Evolutionary conservation across 768 basidiomycete species (phyloP), one percentile per base, ranked within the genome.

Genomic region (Serendipita sp.): DNA sequence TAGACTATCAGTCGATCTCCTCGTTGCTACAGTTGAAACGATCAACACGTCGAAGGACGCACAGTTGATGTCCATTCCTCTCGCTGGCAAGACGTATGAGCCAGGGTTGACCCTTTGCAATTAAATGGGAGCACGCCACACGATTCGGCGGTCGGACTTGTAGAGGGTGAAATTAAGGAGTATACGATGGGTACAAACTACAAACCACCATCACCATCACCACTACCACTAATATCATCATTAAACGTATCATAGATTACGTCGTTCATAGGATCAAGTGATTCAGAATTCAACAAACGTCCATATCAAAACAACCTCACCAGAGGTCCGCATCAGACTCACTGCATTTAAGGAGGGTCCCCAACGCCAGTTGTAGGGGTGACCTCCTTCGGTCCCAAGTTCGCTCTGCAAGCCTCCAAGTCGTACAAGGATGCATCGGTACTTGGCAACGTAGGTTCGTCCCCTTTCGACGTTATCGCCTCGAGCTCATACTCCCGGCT

Each of bases 51-150:
- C 72, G n/a, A 77, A 82, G 64, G 78, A 79, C 69, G 72, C 77
- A 3, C 66, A 72, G n/a, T 75, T 77, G 70, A 70, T 75, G 24
- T 78, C 79, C 66, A 80, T 84, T 67, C 77, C 79, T 77, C 56
- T 66, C 71, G 78, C 74, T 65, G 68, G 65, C 66, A 67, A 38
- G 66, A 67, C 66, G 63, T 56, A 24, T 32, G 75, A 79, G 11
- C 78, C 80, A 1, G 82, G 83, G 3, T 71, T 85, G 56, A 79
- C 83, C 66, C 85, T 84, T 71, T 73, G 84, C 47, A 24, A 24
- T 24, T 24, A 24, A 84, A 81, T 66, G 84, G 83, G 3, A 81
- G 83, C 70, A 79, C 78, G 3, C 83, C 84, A 0, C 76, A 78
- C 11, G 80, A 79, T 67, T 73, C 70, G 63, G 71, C 76, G 45